Evolutionary conservation across 441 rosid species (phyloP), one percentile per base, ranked within the genome.

Genomic region (Melastoma candidum): DNA sequence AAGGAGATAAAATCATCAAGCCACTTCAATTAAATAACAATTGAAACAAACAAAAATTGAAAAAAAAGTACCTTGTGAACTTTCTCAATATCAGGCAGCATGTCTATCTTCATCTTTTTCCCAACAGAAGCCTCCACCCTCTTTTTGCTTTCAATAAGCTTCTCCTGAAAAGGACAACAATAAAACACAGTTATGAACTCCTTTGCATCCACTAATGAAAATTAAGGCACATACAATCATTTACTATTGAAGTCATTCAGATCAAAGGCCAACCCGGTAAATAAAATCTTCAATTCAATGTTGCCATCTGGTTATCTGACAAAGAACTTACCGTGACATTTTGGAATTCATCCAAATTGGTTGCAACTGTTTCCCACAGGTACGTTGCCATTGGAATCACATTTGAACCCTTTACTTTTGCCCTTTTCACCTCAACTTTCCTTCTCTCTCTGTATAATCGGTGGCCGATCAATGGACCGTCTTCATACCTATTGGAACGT

Each of bases 361-460:
- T 80, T 56, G 99, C 96, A 66, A 94, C 89, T 55, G 99, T 79
- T 77, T 94, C 99, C 99, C 99, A 94, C 74, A 77, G 94, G 82
- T 77, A 85, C 59, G 85, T 71, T 58, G 82, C 47, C 55, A 63
- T 77, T 46, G 80, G 79, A 60, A 72, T 81, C 73, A 90, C 77
- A 63, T 73, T 73, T 29, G 99, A 94, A 58, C 99, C 99, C 72
- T 73, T 94, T 59, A 77, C 64, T 76, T 77, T 89, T 49, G 73
- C 86, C 76, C 77, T 83, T 74, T 77, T 77, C 69, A 76, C 75
- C 73, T 85, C 99, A 53, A 71, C 68, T 80, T 84, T 87, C 63
- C 93, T 85, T 63, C 76, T 85, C 73, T 94, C 99, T 56, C 99
- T 84, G 68, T 94, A 90, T 51, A 94, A 74, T 17, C 96, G 93